Evolutionary conservation across 139 green algal species (phyloP).

Genomic region (Picochlorum sp.): DNA sequence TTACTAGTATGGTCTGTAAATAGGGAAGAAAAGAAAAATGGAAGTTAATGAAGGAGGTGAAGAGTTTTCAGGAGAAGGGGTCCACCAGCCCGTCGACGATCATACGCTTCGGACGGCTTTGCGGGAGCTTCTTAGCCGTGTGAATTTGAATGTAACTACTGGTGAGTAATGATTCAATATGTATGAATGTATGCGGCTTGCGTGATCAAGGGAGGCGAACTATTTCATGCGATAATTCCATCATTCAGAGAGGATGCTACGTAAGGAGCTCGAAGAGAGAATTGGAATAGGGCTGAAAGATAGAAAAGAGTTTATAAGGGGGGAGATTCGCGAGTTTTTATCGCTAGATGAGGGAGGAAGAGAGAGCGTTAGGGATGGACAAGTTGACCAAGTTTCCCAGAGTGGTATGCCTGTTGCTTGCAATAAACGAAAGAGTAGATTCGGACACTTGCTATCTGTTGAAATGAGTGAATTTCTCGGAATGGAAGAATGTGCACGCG

Average conservation of each 20-base stretch:
- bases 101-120: not conserved
- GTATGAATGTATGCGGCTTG: too few species aligned
- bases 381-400: too few species aligned
- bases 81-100: too few species aligned
- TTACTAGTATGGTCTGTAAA: too few species aligned
- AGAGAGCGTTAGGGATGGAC: not conserved
- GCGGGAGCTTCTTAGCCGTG: not conserved
- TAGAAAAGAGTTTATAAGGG: constrained; percentile 36
- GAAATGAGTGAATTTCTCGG: constrained; percentile 45
- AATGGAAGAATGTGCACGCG: constrained; percentile 27
- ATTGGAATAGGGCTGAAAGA: constrained; percentile 34
- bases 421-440: constrained; percentile 1
- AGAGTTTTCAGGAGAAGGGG: too few species aligned
- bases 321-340: not conserved
- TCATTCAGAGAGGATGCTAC: constrained; percentile 42
- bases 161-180: not conserved
- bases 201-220: too few species aligned
- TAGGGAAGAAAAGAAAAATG: too few species aligned
- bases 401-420: not conserved
- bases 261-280: constrained; percentile 52
- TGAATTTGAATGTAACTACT: constrained; percentile 6
- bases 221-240: not conserved
- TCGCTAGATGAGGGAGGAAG: not conserved
- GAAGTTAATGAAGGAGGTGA: too few species aligned
- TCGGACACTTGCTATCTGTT: constrained; percentile 27